A percentile compares a stretch with the other conserved stretches of the same genome.
Evolutionary conservation across 2,329 filamentous ascomycete genomes (phyloP).

Genomic region (Colletotrichum australisinense): DNA sequence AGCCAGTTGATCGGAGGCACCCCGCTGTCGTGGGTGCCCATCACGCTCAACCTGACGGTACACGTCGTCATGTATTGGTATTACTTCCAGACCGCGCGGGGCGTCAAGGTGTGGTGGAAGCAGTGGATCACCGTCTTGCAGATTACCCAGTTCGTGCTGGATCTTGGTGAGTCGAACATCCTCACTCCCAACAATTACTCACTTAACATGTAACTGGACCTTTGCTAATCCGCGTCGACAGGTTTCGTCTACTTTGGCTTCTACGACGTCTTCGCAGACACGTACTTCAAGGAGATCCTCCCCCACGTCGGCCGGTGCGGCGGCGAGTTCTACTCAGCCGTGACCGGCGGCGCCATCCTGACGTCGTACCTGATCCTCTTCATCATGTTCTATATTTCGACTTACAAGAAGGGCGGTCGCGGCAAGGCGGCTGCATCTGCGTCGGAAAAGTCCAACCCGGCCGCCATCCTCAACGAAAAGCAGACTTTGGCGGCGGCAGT

Average conservation of each 20-base stretch:
- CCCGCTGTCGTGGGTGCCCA: slow-evolving; percentile 86
- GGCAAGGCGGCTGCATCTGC: background rate
- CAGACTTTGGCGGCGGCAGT: background rate
- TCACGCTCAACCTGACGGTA: slow-evolving; percentile 84
- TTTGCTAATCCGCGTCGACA: background rate
- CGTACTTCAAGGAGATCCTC: slow-evolving; percentile 73
- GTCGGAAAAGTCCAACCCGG: background rate
- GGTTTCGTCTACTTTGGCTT: slow-evolving; percentile 73
- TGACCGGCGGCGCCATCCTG: slow-evolving; percentile 78
- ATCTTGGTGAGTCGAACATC: slow-evolving; percentile 73
- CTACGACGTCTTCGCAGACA: slow-evolving; percentile 80
- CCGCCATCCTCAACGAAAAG: slow-evolving; percentile 2
- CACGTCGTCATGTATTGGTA: slow-evolving; percentile 98
- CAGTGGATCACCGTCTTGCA: slow-evolving; percentile 93
- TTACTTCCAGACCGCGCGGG: slow-evolving; percentile 93
- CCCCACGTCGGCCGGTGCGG: slow-evolving; percentile 78
- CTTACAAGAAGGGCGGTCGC: slow-evolving; percentile 24
- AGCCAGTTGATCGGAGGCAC: slow-evolving; percentile 87
- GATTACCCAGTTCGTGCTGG: slow-evolving; percentile 89
- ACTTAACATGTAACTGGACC: too few species aligned
- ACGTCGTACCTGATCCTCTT: slow-evolving; percentile 83
- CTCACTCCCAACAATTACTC: too few species aligned
- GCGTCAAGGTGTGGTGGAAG: slow-evolving; percentile 94
- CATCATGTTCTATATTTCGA: slow-evolving; percentile 81
- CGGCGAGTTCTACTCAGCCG: slow-evolving; percentile 82